Conservation (phyloP, 345 rosid genomes). For the Rubroshorea leprosula region DNA sequence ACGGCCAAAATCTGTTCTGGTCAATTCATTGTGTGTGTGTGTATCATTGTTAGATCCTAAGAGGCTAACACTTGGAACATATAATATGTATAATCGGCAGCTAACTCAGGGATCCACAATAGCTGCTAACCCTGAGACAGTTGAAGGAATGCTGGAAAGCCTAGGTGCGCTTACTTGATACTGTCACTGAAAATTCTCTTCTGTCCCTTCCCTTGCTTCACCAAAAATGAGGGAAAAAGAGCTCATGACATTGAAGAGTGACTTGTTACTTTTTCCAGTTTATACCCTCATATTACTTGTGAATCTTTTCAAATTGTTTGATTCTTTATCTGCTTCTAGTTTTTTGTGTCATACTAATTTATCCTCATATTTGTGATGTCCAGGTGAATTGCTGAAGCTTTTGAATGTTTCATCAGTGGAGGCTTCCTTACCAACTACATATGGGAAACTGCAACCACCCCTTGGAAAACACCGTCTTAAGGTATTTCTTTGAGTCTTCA, state of each 20-base stretch:
- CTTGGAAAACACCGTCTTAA: conserved; percentile 89
- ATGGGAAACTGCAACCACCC: conserved; percentile 92
- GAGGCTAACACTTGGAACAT: conserved; percentile 56
- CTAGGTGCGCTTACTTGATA: conserved; percentile 32
- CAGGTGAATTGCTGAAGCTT: conserved; percentile 80
- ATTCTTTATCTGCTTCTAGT: neutral
- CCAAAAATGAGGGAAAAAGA: neutral
- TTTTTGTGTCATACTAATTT: neutral
- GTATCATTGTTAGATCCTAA: conserved; percentile 89
- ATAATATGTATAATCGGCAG: conserved; percentile 60
- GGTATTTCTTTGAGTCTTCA: conserved; percentile 31
- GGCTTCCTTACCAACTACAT: conserved; percentile 59
- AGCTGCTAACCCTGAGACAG: conserved; percentile 58
- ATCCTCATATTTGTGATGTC: conserved; percentile 16
- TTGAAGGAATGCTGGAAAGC: conserved; percentile 86
- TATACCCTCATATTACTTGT: neutral
- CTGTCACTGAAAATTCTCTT: too few relatives aligned
- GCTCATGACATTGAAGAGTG: neutral
- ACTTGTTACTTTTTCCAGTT: too few relatives aligned
- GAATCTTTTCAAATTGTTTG: neutral
- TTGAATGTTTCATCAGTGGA: conserved; percentile 65
- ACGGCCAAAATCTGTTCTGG: conserved; percentile 83
- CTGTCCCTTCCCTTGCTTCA: neutral
- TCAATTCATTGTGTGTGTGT: conserved; percentile 78
- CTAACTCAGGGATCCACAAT: conserved; percentile 49